Percentiles rank a stretch among this genome's conserved stretches.
These are phyloP conservation scores for Paramecium tetraurelia DNA, from an alignment of 73 alveolate genomes.

Conservation along the genomic window DNA sequence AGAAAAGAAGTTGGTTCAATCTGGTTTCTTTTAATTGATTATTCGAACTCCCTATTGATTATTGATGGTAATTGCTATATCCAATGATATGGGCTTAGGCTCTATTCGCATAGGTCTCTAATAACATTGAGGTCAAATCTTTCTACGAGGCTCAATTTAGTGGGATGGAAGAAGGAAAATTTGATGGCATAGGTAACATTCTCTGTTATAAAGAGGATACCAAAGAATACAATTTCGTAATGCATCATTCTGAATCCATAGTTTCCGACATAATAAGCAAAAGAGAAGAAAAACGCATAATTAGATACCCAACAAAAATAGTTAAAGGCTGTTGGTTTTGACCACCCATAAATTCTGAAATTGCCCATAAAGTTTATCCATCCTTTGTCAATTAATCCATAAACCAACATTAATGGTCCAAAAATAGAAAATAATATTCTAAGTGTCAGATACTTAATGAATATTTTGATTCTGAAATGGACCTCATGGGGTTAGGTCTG, in stretches of 20 bases:
- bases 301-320: not conserved
- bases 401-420: slow-evolving; percentile 13
- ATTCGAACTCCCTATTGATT: not conserved
- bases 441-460: not conserved
- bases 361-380: not conserved
- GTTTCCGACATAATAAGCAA: not conserved
- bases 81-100: not conserved
- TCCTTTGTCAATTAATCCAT: not conserved
- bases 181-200: not conserved
- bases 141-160: not conserved
- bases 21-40: not conserved
- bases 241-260: not conserved
- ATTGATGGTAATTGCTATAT: not conserved
- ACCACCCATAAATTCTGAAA: not conserved
- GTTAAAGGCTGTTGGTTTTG: not conserved
- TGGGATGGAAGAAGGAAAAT: not conserved
- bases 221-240: not conserved
- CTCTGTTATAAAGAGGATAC: not conserved
- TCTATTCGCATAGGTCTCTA: not conserved
- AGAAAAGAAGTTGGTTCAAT: not conserved
- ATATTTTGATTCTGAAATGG: not conserved
- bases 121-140: not conserved
- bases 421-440: not conserved
- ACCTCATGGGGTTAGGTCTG: not conserved
- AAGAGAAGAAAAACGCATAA: not conserved